Percentiles rank a stretch among this genome's conserved stretches.
phyloP scores from a whole-genome alignment of 2,329 filamentous ascomycete species.

The Pseudocercospora pini-densiflorae region DNA sequence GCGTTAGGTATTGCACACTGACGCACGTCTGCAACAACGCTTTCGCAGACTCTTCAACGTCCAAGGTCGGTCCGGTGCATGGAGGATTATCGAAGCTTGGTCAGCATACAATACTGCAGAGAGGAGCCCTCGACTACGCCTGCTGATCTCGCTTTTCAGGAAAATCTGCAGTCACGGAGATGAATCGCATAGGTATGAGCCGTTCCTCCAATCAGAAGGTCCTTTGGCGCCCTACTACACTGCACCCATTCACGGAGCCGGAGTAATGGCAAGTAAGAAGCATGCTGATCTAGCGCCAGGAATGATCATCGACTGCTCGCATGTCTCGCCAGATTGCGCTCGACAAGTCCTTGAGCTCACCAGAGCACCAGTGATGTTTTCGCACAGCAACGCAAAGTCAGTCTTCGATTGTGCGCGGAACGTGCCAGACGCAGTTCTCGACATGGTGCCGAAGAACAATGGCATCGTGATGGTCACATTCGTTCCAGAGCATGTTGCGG shows the following conservation, averaged over 20 bases:
- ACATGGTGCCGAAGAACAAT: slow-evolving; percentile 42
- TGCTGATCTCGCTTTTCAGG: neutral
- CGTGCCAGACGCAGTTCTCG: slow-evolving; percentile 49
- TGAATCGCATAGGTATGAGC: slow-evolving; percentile 46
- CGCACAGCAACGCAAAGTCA: slow-evolving; percentile 31
- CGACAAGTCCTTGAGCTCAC: slow-evolving; percentile 31
- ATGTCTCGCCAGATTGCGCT: slow-evolving; percentile 24
- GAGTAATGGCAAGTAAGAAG: neutral
- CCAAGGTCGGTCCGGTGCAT: slow-evolving; percentile 23
- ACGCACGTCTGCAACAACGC: slow-evolving; percentile 32
- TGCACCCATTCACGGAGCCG: too few relatives aligned
- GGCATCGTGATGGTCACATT: slow-evolving; percentile 50
- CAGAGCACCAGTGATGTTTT: slow-evolving; percentile 30
- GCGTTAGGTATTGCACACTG: slow-evolving; percentile 42
- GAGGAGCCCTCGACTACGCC: too few relatives aligned
- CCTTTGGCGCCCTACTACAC: too few relatives aligned
- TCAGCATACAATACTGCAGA: too few relatives aligned
- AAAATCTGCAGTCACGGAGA: slow-evolving; percentile 39
- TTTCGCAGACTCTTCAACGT: slow-evolving; percentile 26
- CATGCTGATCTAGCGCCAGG: slow-evolving; percentile 15
- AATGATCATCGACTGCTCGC: slow-evolving; percentile 30
- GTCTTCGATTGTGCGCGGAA: slow-evolving; percentile 43
- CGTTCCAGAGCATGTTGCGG: slow-evolving; percentile 42
- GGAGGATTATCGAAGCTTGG: slow-evolving; percentile 34
- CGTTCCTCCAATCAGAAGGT: too few relatives aligned